Conservation (phyloP, 371 early-diverging fungal genomes). For the Saksenaea oblongispora region DNA sequence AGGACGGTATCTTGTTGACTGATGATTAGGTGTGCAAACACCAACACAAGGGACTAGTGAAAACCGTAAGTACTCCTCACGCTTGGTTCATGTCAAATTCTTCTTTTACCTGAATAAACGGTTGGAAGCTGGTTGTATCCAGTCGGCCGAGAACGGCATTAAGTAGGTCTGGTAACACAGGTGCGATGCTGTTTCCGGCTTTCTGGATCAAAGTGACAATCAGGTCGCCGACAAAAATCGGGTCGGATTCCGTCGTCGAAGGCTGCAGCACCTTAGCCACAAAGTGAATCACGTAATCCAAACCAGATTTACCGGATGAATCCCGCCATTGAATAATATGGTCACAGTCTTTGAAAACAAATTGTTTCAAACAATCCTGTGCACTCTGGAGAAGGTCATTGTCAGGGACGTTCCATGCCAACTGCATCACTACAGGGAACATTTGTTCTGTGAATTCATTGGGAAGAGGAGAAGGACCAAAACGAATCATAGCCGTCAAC, state of each 20-base stretch:
- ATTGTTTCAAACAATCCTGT: slow-evolving; percentile 66
- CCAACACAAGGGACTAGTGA: slow-evolving; percentile 77
- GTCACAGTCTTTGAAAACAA: slow-evolving; percentile 64
- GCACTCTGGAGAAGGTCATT: slow-evolving; percentile 57
- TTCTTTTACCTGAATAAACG: slow-evolving; percentile 70
- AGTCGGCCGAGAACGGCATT: slow-evolving; percentile 73
- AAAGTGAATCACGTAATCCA: slow-evolving; percentile 79
- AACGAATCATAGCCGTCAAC: slow-evolving; percentile 61
- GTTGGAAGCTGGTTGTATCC: slow-evolving; percentile 68
- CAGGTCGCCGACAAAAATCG: slow-evolving; percentile 88
- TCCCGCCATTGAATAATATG: slow-evolving; percentile 70
- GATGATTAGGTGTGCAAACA: slow-evolving; percentile 83
- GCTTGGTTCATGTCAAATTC: neutral
- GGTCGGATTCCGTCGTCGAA: slow-evolving; percentile 73
- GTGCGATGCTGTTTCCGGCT: slow-evolving; percentile 64
- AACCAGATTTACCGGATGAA: slow-evolving; percentile 67
- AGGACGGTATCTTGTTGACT: slow-evolving; percentile 71
- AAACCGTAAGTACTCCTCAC: neutral
- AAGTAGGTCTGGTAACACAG: slow-evolving; percentile 79
- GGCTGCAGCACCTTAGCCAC: slow-evolving; percentile 79
- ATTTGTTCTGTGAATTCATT: slow-evolving; percentile 70
- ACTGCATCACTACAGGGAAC: slow-evolving; percentile 82
- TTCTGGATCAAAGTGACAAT: slow-evolving; percentile 84
- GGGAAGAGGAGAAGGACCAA: slow-evolving; percentile 75
- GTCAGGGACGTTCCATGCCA: slow-evolving; percentile 68